Evolutionary conservation across 495 filamentous ascomycete species (phyloP).

Genomic region (Podospora pseudopauciseta): DNA sequence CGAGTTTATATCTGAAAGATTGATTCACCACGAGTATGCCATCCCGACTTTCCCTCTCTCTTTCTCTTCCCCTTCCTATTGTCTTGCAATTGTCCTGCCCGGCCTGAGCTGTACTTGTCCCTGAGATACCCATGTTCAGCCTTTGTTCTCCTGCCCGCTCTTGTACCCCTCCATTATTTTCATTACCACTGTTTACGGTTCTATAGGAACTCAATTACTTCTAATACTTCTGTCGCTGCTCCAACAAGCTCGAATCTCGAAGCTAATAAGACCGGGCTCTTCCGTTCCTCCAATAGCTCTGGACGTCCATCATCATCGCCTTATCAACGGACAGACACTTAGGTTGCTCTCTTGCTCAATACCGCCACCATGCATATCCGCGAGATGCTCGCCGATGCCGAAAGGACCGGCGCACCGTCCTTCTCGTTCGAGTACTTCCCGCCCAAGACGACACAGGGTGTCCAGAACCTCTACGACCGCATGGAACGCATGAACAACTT

Average conservation of each 20-base stretch:
- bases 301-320: neutral
- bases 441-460: slow-evolving; percentile 97
- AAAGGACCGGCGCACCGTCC: slow-evolving; percentile 67
- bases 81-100: neutral
- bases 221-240: neutral
- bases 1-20: neutral
- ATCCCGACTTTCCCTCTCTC: neutral
- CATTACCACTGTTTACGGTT: neutral
- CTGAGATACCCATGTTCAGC: slow-evolving; percentile 2
- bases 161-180: neutral
- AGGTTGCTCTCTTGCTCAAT: neutral
- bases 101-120: neutral
- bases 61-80: slow-evolving; percentile 2
- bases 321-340: neutral
- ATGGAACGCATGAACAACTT: slow-evolving; percentile 98
- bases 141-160: slow-evolving; percentile 9
- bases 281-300: neutral
- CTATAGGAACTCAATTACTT: neutral
- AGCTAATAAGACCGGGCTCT: neutral
- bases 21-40: neutral
- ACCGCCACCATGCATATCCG: slow-evolving; percentile 70
- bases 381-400: slow-evolving; percentile 83
- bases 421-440: slow-evolving; percentile 99
- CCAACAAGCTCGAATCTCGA: neutral
- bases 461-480: slow-evolving; percentile 98